These are phyloP conservation scores for Talaromyces sp. DNA, from an alignment of 2,329 filamentous ascomycete genomes.

Conservation along the genomic window DNA sequence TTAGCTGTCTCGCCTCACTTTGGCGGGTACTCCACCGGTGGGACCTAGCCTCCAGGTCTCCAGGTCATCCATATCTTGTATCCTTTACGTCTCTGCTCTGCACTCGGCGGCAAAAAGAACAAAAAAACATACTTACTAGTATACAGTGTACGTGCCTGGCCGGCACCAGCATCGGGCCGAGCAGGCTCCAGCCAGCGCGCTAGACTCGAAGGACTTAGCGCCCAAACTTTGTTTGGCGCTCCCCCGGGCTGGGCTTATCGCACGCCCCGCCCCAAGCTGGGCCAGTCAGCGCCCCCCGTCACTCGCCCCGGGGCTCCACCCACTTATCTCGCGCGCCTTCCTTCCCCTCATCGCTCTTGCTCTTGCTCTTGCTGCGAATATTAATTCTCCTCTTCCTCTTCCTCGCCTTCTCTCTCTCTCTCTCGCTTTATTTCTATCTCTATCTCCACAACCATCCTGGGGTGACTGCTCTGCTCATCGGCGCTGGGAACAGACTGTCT, in stretches of 20 bases:
- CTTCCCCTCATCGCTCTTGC: slow-evolving; percentile 17
- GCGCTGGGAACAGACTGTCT: slow-evolving; percentile 3
- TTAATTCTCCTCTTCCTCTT: slow-evolving; percentile 12
- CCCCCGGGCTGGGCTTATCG: not conserved
- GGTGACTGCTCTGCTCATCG: slow-evolving; percentile 6
- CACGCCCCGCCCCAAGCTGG: slow-evolving; percentile 1
- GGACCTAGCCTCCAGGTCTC: not conserved
- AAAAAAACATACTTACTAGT: not conserved
- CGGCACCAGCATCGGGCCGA: not conserved
- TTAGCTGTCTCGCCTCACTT: not conserved
- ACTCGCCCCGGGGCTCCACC: slow-evolving; percentile 4
- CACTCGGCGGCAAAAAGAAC: not conserved
- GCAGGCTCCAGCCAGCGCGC: not conserved
- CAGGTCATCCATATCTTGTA: not conserved
- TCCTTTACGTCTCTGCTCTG: not conserved
- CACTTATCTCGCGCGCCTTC: slow-evolving; percentile 6
- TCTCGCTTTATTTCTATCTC: slow-evolving; percentile 5
- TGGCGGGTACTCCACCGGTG: not conserved
- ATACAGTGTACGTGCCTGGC: not conserved
- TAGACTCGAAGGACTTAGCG: not conserved
- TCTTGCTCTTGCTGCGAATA: slow-evolving; percentile 11
- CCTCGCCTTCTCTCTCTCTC: slow-evolving; percentile 5
- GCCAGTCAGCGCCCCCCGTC: not conserved
- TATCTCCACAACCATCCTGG: not conserved
- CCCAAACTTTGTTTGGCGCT: not conserved